These are phyloP conservation scores for Sugiyamaella neomexicana DNA, from an alignment of 1,139 yeast genomes.

Conservation along the genomic window DNA sequence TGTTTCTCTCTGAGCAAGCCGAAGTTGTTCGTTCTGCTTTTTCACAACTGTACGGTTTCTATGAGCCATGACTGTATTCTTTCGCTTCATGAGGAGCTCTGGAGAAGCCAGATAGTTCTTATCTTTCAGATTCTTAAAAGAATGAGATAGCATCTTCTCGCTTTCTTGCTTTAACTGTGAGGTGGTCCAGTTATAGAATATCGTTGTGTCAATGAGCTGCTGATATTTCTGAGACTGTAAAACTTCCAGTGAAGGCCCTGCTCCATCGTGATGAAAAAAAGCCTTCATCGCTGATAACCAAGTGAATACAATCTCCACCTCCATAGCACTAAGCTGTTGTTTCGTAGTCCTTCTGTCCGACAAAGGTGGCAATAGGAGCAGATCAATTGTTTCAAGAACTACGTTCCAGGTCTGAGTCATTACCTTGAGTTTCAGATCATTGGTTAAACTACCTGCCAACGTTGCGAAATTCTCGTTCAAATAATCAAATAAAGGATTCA, in stretches of 20 bases:
- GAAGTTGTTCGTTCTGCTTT: constrained; percentile 52
- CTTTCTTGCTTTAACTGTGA: constrained; percentile 57
- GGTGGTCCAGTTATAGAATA: constrained; percentile 61
- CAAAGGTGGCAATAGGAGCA: constrained; percentile 66
- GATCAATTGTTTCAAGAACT: constrained; percentile 64
- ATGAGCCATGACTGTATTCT: constrained; percentile 69
- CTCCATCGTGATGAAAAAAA: constrained; percentile 79
- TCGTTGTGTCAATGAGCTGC: constrained; percentile 62
- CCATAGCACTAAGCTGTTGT: constrained; percentile 56
- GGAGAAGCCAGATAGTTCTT: constrained; percentile 44
- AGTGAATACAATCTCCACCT: constrained; percentile 66
- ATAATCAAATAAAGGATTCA: constrained; percentile 74
- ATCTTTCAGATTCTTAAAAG: constrained; percentile 34
- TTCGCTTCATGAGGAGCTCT: constrained; percentile 58
- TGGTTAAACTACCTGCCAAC: constrained; percentile 62
- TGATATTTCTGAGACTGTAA: constrained; percentile 67
- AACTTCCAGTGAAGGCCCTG: constrained; percentile 71
- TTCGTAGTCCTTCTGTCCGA: constrained; percentile 54
- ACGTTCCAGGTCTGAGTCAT: constrained; percentile 79
- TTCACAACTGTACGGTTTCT: constrained; percentile 64
- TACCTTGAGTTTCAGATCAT: constrained; percentile 59
- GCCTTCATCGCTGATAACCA: constrained; percentile 71
- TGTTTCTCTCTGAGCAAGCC: constrained; percentile 53
- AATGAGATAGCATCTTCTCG: constrained; percentile 47
- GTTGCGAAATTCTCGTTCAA: constrained; percentile 68